Evolutionary conservation across 208 protist genomes (phyloP), one percentile per base, ranked within the genome.

Genomic region (Leishmania mexicana): DNA sequence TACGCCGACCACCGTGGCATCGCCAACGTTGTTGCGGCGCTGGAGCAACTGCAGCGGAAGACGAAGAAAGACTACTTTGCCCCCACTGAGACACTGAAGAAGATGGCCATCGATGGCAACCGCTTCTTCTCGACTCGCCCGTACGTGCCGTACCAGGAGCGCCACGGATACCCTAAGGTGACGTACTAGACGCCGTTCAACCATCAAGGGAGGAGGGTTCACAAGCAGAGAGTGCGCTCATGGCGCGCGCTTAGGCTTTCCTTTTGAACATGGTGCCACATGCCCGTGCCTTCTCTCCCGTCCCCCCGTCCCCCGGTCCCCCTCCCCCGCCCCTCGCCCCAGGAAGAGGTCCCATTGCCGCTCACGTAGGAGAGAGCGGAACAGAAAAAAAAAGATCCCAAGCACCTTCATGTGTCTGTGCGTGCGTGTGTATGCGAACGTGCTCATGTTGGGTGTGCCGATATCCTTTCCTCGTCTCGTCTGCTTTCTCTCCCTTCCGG

Each of bases 121-220:
- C 80, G 88, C 58, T 97, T 97, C 86, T 96, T 94, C 81, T 93
- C 93, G 40, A 79, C 93, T 49, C 83, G 94, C 45, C 94, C 94
- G 6, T 92, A 92, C 75, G 88, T 96, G 53, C 92, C 89, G 0
- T 96, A 96, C 85, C 54, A 88, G 77, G 94, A 96, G 81, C 88
- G 94, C 51, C 82, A 82, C 40, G 93, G 91, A 11, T 94, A 82
- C 60, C 93, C 93, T 15, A 84, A 83, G 70, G 85, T 95, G 45
- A 84, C 45, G 17, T 90, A 81, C 65, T 94, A 86, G 62, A 53
- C 54, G 62, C 75, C 11, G 42, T 31, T 58, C 42, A 28, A 40
- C 35, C 28, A 62, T 75, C 35, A 35, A 35, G 45, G 68, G 31
- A 51, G 0, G 45, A 42, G 8, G 7, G 24, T 28, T 31, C 42